Percentiles rank a stretch among this genome's conserved stretches.
Evolutionary conservation across 1,284 basidiomycete species (phyloP).

Genomic region (Ustilago sp.): DNA sequence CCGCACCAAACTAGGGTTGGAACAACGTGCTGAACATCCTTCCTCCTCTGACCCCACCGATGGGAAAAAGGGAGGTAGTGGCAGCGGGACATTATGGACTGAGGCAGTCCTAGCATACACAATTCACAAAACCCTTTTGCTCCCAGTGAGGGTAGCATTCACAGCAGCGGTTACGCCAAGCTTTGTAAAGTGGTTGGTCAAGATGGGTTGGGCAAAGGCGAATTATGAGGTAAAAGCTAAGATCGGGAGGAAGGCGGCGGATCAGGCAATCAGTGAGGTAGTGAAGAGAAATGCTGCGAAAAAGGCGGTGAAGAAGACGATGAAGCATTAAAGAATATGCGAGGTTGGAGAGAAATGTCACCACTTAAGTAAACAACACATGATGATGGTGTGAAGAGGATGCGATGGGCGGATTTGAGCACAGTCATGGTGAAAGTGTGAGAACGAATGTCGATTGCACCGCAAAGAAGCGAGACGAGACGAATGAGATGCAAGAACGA

Average conservation of each 20-base stretch:
- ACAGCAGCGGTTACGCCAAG: conserved; percentile 88
- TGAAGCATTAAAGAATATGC: conserved; percentile 18
- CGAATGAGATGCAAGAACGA: not conserved
- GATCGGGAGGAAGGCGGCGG: conserved; percentile 32
- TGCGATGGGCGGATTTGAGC: not conserved
- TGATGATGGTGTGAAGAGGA: not conserved
- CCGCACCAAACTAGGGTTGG: conserved; percentile 65
- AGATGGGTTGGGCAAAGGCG: conserved; percentile 61
- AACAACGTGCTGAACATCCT: conserved; percentile 30
- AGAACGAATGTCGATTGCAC: not conserved
- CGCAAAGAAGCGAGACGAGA: not conserved
- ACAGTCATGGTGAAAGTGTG: not conserved
- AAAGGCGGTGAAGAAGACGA: conserved; percentile 8
- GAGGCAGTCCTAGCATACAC: conserved; percentile 93
- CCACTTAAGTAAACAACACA: conserved; percentile 3
- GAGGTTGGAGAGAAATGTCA: not conserved
- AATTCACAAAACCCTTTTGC: conserved; percentile 91
- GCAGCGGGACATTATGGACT: conserved; percentile 76
- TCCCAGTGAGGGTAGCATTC: conserved; percentile 89
- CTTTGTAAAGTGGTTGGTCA: conserved; percentile 74
- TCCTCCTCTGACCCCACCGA: not conserved
- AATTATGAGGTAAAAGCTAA: conserved; percentile 42
- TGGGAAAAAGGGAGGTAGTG: not conserved
- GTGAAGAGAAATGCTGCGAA: conserved; percentile 20
- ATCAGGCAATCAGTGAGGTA: conserved; percentile 35